Percentiles rank a stretch among this genome's conserved stretches.
phyloP scores from a whole-genome alignment of 129 eudicot genomes.

The Tagetes erecta region DNA sequence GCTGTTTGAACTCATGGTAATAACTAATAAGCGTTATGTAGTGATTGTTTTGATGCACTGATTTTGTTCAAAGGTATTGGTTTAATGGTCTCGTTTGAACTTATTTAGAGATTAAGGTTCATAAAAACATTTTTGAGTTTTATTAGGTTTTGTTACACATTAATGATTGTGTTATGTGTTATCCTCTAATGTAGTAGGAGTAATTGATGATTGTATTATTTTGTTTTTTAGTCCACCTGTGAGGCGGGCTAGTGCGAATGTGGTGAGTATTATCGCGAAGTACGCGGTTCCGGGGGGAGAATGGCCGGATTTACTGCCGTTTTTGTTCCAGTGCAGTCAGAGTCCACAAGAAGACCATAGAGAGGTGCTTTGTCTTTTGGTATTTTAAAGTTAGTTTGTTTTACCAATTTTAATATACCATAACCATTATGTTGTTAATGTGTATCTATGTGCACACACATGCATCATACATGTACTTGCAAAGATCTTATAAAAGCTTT shows the following conservation, averaged over 20 bases:
- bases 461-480: neutral
- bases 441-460: neutral
- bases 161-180: conserved; percentile 4
- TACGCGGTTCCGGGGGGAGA: conserved; percentile 96
- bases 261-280: conserved; percentile 91
- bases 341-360: conserved; percentile 96
- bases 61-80: neutral
- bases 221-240: conserved; percentile 73
- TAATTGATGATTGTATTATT: conserved; percentile 16
- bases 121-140: neutral
- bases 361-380: conserved; percentile 52
- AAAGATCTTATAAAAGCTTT: neutral
- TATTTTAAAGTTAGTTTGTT: neutral
- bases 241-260: conserved; percentile 98
- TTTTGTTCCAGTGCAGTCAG: conserved; percentile 95
- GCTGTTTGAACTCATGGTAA: neutral
- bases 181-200: conserved; percentile 14
- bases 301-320: conserved; percentile 95
- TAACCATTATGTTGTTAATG: neutral
- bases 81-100: neutral
- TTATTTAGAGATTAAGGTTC: neutral
- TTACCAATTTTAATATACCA: neutral
- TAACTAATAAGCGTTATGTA: neutral
- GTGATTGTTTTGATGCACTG: conserved; percentile 14
- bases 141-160: neutral